A percentile compares a stretch with the other conserved stretches of the same genome.
Conservation (phyloP, 192 early-diverging fungal species). For the Backusella westeae region DNA sequence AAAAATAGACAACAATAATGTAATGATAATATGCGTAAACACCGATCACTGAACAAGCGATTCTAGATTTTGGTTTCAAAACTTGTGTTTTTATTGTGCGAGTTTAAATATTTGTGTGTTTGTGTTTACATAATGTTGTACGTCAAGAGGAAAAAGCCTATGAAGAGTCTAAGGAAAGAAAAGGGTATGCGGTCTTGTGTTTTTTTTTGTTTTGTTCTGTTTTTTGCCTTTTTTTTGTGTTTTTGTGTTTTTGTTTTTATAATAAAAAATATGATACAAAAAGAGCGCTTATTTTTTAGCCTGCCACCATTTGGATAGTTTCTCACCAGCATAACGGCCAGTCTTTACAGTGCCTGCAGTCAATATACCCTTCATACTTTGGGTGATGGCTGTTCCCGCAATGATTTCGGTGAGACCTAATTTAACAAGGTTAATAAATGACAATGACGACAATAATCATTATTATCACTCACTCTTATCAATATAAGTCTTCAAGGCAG, state of each 20-base stretch:
- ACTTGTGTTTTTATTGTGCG: neutral
- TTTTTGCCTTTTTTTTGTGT: no score
- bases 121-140: neutral
- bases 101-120: neutral
- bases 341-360: slow-evolving; percentile 79
- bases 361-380: slow-evolving; percentile 89
- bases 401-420: slow-evolving; percentile 34
- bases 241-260: neutral
- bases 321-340: slow-evolving; percentile 57
- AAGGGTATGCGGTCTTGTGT: neutral
- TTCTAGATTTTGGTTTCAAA: neutral
- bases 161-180: neutral
- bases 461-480: slow-evolving; percentile 43
- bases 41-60: neutral
- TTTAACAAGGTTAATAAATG: neutral
- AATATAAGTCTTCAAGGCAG: slow-evolving; percentile 36
- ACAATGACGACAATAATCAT: neutral
- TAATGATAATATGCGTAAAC: neutral
- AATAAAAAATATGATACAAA: slow-evolving; percentile 7
- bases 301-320: slow-evolving; percentile 54
- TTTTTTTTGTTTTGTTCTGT: no score
- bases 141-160: neutral
- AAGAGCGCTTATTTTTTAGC: slow-evolving; percentile 33
- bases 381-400: slow-evolving; percentile 77
- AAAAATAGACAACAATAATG: neutral